Conservation (phyloP, 257 asterid genomes). For the Orobanche coerulescens region DNA sequence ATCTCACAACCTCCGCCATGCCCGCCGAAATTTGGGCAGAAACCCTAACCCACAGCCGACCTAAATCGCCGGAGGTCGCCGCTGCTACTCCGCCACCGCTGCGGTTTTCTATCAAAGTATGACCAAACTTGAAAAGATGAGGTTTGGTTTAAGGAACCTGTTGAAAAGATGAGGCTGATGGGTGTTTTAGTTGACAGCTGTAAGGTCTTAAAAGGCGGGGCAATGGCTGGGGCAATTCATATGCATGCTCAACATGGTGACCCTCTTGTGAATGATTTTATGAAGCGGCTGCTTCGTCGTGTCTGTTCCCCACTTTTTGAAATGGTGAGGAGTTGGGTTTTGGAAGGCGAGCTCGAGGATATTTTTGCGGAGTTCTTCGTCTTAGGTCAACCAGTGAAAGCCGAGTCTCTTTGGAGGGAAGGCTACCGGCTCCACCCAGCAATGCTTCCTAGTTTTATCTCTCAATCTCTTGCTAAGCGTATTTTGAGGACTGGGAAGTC, state of each 20-base stretch:
- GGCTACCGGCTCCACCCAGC: constrained; percentile 80
- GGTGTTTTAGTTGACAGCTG: constrained; percentile 95
- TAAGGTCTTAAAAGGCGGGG: constrained; percentile 90
- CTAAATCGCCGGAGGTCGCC: too few species aligned
- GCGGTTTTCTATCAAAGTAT: too few species aligned
- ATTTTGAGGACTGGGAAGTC: constrained; percentile 96
- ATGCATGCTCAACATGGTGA: constrained; percentile 98
- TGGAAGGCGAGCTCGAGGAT: constrained; percentile 99
- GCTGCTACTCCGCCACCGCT: too few species aligned
- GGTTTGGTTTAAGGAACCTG: constrained; percentile 96
- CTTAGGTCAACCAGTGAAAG: constrained; percentile 85
- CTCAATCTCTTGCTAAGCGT: constrained; percentile 86
- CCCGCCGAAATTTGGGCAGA: too few species aligned
- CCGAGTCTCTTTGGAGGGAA: constrained; percentile 98
- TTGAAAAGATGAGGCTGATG: constrained; percentile 97
- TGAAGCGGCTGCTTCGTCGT: constrained; percentile 80
- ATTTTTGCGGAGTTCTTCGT: constrained; percentile 84
- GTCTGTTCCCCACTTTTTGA: constrained; percentile 98
- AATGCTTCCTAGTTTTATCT: constrained; percentile 93
- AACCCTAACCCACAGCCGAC: too few species aligned
- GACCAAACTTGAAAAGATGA: too few species aligned
- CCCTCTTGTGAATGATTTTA: constrained; percentile 85
- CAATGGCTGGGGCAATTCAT: constrained; percentile 99
- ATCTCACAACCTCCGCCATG: too few species aligned
- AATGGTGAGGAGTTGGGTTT: constrained; percentile 99